These are phyloP conservation scores for Catenaria anguillulae DNA, from an alignment of 371 early-diverging fungal genomes.

Conservation along the genomic window DNA sequence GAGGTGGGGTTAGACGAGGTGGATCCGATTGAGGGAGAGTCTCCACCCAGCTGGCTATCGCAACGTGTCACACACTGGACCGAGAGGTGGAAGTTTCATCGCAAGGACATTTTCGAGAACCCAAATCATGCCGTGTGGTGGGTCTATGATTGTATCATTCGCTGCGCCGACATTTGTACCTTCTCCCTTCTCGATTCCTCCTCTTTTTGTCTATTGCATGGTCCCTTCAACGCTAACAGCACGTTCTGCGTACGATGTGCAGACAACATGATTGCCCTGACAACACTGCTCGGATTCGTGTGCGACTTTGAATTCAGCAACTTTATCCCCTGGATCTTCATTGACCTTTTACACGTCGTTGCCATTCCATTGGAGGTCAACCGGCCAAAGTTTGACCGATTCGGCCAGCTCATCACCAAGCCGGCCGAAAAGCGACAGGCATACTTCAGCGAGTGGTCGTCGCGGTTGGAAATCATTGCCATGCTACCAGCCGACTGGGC, in stretches of 20 bases:
- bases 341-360: neutral
- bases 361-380: neutral
- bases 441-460: neutral
- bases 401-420: neutral
- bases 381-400: neutral
- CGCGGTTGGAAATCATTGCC: neutral
- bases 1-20: too few species aligned
- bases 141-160: neutral
- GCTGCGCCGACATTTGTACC: neutral
- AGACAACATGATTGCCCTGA: neutral
- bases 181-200: neutral
- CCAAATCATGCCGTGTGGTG: neutral
- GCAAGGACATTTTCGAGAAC: too few species aligned
- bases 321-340: neutral
- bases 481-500: neutral
- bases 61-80: too few species aligned
- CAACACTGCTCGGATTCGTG: neutral
- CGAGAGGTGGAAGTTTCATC: too few species aligned
- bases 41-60: too few species aligned
- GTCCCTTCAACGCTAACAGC: neutral
- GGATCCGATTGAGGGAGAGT: too few species aligned
- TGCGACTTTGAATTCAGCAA: neutral
- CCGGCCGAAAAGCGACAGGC: neutral
- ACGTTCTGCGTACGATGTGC: neutral
- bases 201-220: neutral